Percentiles rank a stretch among this genome's conserved stretches.
phyloP scores from a whole-genome alignment of 2,329 filamentous ascomycete genomes.

The Monilinia fructigena region DNA sequence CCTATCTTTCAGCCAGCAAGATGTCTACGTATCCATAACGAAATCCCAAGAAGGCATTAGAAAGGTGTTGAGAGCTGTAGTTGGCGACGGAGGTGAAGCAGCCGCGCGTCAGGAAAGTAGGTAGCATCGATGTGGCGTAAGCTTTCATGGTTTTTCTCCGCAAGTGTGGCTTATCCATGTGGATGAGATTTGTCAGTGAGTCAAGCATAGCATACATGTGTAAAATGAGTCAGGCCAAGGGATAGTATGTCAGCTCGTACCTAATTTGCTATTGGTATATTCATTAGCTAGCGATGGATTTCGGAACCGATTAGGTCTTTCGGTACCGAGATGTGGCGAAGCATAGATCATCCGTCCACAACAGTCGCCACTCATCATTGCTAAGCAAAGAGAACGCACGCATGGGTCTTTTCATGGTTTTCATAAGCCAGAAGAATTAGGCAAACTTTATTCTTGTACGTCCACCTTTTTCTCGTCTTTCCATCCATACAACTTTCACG shows the following conservation, averaged over 20 bases:
- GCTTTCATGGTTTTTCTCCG: not conserved
- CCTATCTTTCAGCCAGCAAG: slow-evolving; percentile 13
- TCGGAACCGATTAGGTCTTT: not conserved
- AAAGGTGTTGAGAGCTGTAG: slow-evolving; percentile 9
- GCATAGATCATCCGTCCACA: not conserved
- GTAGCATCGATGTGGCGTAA: slow-evolving; percentile 14
- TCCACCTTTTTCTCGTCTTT: not conserved
- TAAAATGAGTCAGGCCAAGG: not conserved
- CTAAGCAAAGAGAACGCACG: too few relatives aligned
- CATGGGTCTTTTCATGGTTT: too few relatives aligned
- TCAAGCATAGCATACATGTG: too few relatives aligned
- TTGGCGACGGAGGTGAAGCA: slow-evolving; percentile 14
- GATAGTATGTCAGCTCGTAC: not conserved
- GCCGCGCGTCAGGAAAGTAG: slow-evolving; percentile 13
- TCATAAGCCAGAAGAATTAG: not conserved
- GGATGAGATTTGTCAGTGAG: not conserved
- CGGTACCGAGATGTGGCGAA: slow-evolving; percentile 8
- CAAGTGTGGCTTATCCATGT: slow-evolving; percentile 6
- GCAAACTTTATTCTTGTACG: not conserved
- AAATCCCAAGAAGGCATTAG: slow-evolving; percentile 6
- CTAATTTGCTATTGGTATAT: not conserved
- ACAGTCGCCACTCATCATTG: not conserved
- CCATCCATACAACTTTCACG: slow-evolving; percentile 1
- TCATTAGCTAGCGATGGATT: too few relatives aligned
- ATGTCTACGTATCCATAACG: not conserved